These are phyloP conservation scores for Penicillium macrosclerotiorum DNA, from an alignment of 495 filamentous ascomycete species.

Conservation along the genomic window DNA sequence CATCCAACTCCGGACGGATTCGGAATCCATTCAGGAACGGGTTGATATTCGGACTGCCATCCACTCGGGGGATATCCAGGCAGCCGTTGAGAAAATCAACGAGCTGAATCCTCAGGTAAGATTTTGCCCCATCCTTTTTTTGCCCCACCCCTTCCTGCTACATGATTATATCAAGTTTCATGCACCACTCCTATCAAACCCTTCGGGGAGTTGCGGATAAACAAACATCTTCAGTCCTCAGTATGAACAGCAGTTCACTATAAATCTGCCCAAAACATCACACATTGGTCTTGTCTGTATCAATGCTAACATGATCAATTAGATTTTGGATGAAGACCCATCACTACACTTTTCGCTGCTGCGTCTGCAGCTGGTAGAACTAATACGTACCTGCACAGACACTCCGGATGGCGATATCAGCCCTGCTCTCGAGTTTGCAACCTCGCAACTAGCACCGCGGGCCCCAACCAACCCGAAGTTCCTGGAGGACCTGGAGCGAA, in stretches of 20 bases:
- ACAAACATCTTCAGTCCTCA: constrained; percentile 92
- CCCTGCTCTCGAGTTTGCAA: constrained; percentile 83
- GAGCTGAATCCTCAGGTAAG: constrained; percentile 88
- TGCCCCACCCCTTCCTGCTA: constrained; percentile 8
- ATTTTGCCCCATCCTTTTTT: constrained; percentile 6
- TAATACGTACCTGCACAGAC: constrained; percentile 74
- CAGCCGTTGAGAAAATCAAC: constrained; percentile 83
- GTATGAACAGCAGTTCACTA: constrained; percentile 68
- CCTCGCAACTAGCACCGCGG: constrained; percentile 78
- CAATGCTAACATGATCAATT: constrained; percentile 31
- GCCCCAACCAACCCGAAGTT: constrained; percentile 80
- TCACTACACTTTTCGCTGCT: constrained; percentile 88
- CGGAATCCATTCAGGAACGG: constrained; percentile 70
- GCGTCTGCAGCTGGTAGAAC: constrained; percentile 86
- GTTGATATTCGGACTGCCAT: constrained; percentile 79
- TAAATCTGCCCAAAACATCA: constrained; percentile 9
- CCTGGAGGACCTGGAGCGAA: constrained; percentile 83
- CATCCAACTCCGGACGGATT: constrained; percentile 66
- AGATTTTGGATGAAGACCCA: constrained; percentile 86
- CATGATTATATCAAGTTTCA: constrained; percentile 97
- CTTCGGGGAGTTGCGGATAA: constrained; percentile 85
- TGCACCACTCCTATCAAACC: constrained; percentile 96
- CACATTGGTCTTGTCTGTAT: constrained; percentile 11
- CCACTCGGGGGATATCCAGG: constrained; percentile 77
- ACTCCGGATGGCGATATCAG: constrained; percentile 69